Base-by-base conservation (phyloP, 2,329 filamentous ascomycete genomes). In the Pestalotiopsis sp. region DNA sequence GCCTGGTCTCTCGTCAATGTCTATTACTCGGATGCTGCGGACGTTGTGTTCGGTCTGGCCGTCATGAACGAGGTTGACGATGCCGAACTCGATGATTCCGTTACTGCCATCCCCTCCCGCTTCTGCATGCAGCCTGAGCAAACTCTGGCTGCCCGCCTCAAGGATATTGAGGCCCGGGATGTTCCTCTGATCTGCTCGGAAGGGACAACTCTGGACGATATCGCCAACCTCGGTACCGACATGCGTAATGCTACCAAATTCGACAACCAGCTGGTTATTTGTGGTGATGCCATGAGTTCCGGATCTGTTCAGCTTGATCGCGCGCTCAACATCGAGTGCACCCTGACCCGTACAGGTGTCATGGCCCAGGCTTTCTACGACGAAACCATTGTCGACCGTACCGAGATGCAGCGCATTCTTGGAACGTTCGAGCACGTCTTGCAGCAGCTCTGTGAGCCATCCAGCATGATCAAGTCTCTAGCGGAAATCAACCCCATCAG, bases 1-100 rank as follows among this genome's bases (percentile, higher is more conserved):
- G 61, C 67, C n/a, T 68, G 67, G 61, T 39, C 67, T 45, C 67
- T 68, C 17, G 67, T 68, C 20, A 65, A 63, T 27, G 60, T 68
- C 9, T 63, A 68, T 20, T 68, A 68, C 27, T 68, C 67, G 12
- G 67, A 68, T 45, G 60, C 67, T 17, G 67, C 63, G 36, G 67
- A 68, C 13, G 61, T 65, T 57, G 67, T 63, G 12, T 68, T 65
- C 31, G 59, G 59, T 9, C n/a, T 68, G 41, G 67, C 67, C 20
- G 60, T 52, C 49, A 65, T 20, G 67, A 58, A 23, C 27, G 56
- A 45, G 49, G 41, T 31, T 20, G 59, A 62, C 11, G 59, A 62
- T n/a, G 36, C 59, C 27, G 59, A 59, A 31, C 14, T 58, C n/a
- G 60, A 65, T 9, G 60, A 25, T 27, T 56, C 41, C 1, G 41